Conservation (phyloP, 106 monocot genomes). For the Dioscorea alata region DNA sequence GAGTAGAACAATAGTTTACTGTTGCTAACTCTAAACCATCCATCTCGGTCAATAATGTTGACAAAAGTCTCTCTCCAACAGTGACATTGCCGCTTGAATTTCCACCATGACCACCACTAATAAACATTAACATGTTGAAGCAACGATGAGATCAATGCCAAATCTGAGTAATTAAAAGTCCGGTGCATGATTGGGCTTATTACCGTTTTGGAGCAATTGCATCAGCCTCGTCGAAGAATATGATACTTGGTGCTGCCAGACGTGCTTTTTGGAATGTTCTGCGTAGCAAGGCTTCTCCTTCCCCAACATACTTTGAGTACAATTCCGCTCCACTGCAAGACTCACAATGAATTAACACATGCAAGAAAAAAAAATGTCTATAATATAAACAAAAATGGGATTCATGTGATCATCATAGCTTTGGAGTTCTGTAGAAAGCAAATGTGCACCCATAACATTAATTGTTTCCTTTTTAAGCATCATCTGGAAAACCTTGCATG, state of each 20-base stretch:
- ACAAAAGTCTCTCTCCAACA: conserved; percentile 89
- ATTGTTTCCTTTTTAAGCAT: too few species aligned
- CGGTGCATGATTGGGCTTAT: not conserved
- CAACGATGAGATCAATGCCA: not conserved
- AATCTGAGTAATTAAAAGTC: too few species aligned
- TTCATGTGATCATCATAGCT: too few species aligned
- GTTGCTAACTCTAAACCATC: conserved; percentile 81
- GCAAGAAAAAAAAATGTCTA: too few species aligned
- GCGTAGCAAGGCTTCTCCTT: conserved; percentile 85
- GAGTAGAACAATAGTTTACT: conserved; percentile 23
- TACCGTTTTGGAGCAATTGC: conserved; percentile 91
- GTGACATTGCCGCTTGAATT: conserved; percentile 56
- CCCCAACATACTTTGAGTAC: conserved; percentile 96
- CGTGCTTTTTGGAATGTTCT: conserved; percentile 82
- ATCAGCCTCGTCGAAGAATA: conserved; percentile 97
- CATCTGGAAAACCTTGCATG: too few species aligned
- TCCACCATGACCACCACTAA: conserved; percentile 43
- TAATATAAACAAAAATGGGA: too few species aligned
- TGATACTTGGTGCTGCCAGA: conserved; percentile 76
- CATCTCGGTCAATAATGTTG: conserved; percentile 93
- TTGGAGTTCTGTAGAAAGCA: too few species aligned
- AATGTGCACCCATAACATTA: too few species aligned
- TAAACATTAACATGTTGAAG: not conserved
- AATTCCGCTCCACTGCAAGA: conserved; percentile 76
- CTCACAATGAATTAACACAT: conserved; percentile 1